A percentile compares a stretch with the other conserved stretches of the same genome.
These are phyloP conservation scores for Quercus variabilis DNA, from an alignment of 306 rosid species.

Conservation along the genomic window DNA sequence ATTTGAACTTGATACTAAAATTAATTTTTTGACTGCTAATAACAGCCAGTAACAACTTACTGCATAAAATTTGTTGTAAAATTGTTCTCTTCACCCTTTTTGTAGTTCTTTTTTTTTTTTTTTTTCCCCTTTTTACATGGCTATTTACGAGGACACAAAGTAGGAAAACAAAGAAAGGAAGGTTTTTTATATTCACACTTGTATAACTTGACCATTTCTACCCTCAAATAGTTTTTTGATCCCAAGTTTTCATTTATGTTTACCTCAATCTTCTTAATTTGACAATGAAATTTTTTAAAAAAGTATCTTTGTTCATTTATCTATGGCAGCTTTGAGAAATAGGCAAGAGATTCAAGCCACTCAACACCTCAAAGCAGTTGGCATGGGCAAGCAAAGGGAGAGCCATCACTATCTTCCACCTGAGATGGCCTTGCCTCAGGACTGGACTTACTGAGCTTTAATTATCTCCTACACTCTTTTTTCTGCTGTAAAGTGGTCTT, in stretches of 20 bases:
- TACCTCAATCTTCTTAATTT: background rate
- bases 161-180: no score
- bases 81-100: no score
- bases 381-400: constrained; percentile 1
- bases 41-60: fast-evolving
- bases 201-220: no score
- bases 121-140: no score
- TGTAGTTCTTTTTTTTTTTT: no score
- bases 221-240: no score
- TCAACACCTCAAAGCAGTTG: background rate
- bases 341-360: background rate
- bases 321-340: constrained; percentile 17
- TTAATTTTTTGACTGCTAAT: no score
- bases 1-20: fast-evolving
- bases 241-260: background rate
- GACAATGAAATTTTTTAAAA: background rate
- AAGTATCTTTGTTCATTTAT: background rate
- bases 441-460: constrained; percentile 32
- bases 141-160: no score
- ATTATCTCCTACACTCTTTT: background rate
- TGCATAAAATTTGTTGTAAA: no score
- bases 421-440: constrained; percentile 35
- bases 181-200: no score
- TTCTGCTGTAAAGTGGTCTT: constrained; percentile 7
- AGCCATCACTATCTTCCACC: constrained; percentile 7